A percentile compares a stretch with the other conserved stretches of the same genome.
Evolutionary conservation across 805 yeast species (phyloP).

Genomic region (Kregervanrija delftensis): DNA sequence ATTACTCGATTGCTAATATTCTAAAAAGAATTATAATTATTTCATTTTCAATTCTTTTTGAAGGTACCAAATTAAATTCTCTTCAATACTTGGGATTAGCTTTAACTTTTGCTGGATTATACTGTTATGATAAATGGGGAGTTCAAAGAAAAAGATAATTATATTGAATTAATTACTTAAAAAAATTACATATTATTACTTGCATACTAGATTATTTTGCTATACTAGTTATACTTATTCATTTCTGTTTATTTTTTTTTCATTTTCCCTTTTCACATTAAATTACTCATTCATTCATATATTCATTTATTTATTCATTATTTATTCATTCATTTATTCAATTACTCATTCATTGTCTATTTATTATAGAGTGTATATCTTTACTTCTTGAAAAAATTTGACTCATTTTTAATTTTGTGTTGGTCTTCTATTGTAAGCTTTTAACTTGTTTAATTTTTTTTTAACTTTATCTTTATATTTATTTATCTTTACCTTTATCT

Average conservation of each 20-base stretch:
- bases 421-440: too few relatives aligned
- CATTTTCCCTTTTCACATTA: too few relatives aligned
- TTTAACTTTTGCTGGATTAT: conserved; percentile 54
- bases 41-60: conserved; percentile 57
- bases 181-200: background rate
- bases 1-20: conserved; percentile 74
- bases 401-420: too few relatives aligned
- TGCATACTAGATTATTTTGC: background rate
- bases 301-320: background rate
- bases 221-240: too few relatives aligned
- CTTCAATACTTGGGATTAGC: conserved; percentile 46
- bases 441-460: too few relatives aligned
- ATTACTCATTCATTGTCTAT: background rate
- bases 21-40: conserved; percentile 69
- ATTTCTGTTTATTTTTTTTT: too few relatives aligned
- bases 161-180: background rate
- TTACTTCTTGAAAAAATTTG: too few relatives aligned
- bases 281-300: too few relatives aligned
- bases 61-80: conserved; percentile 36
- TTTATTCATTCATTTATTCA: background rate
- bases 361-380: too few relatives aligned
- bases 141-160: conserved; percentile 18
- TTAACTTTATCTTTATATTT: too few relatives aligned
- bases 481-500: too few relatives aligned
- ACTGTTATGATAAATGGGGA: conserved; percentile 71